Evolutionary conservation across 2,329 filamentous ascomycete species (phyloP), one percentile per base, ranked within the genome.

Genomic region (Talaromyces sp.): DNA sequence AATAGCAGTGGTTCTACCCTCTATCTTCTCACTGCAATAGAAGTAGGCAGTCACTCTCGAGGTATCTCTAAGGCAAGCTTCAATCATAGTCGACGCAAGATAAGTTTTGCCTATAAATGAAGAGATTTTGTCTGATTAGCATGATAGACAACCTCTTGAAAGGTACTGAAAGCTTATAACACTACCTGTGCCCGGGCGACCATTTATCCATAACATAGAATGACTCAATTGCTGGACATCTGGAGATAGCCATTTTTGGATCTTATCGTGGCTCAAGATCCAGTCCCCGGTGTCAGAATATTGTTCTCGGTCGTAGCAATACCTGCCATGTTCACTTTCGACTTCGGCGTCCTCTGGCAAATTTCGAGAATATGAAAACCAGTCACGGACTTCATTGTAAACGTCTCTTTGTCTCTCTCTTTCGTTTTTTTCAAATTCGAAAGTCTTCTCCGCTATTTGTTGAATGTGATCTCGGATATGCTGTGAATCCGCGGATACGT

Each of bases 121-220:
- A 56, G 31, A 52, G n/a, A 22, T 52, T 31, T 52, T 52, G n/a
- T 31, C 31, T 7, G n/a, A 37, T 56, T 56, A 56, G 50, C 35
- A 37, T 31, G 11, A 37, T 5, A 35, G 22, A 19, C 17, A 54
- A 31, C 27, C 1, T 35, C 10, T 56, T 5, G 11, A 19, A n/a
- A 6, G 15, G 10, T 33, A 2, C 15, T 15, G 35, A 13, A 33
- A 3, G 5, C 50, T 19, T 15, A 61, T 37, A 35, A 61, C 22
- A 3, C 7, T 61, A 61, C 59, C 59, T 61, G 47, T 39, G 7
- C 59, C 59, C 31, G 59, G 45, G 9, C 59, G 59, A n/a, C 59
- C 59, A 27, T 39, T 61, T 11, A 61, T 41, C 59, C 59, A 61
- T 50, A 50, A 27, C 31, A 61, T 52, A 27, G 59, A 61, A 25